Conservation (phyloP, 345 rosid species). For the Bretschneidera sinensis region DNA sequence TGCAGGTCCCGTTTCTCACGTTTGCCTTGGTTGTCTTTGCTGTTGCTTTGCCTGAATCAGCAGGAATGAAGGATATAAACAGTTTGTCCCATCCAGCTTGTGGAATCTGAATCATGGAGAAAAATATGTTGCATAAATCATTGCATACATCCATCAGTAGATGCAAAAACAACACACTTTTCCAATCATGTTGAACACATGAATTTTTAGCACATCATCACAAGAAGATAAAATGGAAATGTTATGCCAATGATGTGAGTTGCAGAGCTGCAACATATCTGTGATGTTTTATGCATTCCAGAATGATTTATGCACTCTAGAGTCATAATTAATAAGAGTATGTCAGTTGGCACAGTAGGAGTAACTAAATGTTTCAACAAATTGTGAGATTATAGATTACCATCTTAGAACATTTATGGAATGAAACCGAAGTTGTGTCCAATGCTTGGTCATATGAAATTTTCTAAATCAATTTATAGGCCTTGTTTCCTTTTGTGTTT, state of each 20-base stretch:
- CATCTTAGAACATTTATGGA: slow-evolving; percentile 4
- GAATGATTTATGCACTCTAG: too few species aligned
- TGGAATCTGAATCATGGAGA: slow-evolving; percentile 52
- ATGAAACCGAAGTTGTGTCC: neutral
- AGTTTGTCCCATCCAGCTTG: slow-evolving; percentile 97
- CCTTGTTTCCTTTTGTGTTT: too few species aligned
- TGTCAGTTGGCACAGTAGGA: neutral
- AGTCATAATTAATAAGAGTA: too few species aligned
- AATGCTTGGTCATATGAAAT: too few species aligned
- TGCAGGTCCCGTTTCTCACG: slow-evolving; percentile 95
- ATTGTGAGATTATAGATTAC: too few species aligned
- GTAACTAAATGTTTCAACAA: neutral
- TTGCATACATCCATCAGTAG: neutral
- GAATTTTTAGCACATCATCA: neutral
- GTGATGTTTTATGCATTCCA: too few species aligned
- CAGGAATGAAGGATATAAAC: slow-evolving; percentile 80
- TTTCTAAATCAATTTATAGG: too few species aligned
- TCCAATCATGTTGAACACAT: slow-evolving; percentile 3
- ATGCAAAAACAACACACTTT: slow-evolving; percentile 3
- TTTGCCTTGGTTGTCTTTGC: slow-evolving; percentile 90
- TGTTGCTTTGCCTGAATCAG: slow-evolving; percentile 89
- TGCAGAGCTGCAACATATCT: neutral
- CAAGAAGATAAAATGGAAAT: neutral
- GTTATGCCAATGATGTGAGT: neutral
- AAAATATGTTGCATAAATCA: slow-evolving; percentile 15